These are phyloP conservation scores for Peronospora tabacina DNA, from an alignment of 352 stramenopile species.

Conservation along the genomic window DNA sequence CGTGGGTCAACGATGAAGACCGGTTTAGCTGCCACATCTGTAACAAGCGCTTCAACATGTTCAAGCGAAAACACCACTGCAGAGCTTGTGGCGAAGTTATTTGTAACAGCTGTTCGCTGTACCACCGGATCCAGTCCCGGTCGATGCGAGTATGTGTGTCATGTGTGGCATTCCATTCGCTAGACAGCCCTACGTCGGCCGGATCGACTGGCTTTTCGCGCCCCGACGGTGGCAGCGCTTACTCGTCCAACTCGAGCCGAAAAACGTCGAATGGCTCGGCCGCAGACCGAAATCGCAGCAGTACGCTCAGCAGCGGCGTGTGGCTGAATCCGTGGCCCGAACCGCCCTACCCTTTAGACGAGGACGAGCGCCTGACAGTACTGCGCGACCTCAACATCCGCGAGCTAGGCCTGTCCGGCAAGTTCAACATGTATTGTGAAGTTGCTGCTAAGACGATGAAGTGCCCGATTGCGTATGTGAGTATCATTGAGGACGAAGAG, in stretches of 20 bases:
- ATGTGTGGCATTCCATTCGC: conserved; percentile 74
- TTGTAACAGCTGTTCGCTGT: conserved; percentile 76
- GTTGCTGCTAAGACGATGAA: conserved; percentile 85
- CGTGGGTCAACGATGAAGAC: conserved; percentile 83
- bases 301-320: conserved; percentile 50
- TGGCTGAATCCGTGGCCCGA: conserved; percentile 82
- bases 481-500: conserved; percentile 79
- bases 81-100: conserved; percentile 80
- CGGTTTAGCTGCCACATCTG: conserved; percentile 84
- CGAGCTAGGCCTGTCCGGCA: conserved; percentile 57
- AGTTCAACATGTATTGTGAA: conserved; percentile 87
- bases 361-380: conserved; percentile 64
- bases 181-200: conserved; percentile 65
- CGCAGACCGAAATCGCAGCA: conserved; percentile 33
- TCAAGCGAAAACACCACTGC: conserved; percentile 86
- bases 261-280: conserved; percentile 57
- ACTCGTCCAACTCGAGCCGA: conserved; percentile 34
- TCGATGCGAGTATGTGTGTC: conserved; percentile 83
- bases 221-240: conserved; percentile 22
- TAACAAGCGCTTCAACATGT: conserved; percentile 85
- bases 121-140: conserved; percentile 76
- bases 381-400: conserved; percentile 77
- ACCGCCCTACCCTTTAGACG: conserved; percentile 68
- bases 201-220: conserved; percentile 37
- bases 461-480: conserved; percentile 80